A percentile compares a stretch with the other conserved stretches of the same genome.
Evolutionary conservation across 306 rosid genomes (phyloP).

Genomic region (Comarum palustre): DNA sequence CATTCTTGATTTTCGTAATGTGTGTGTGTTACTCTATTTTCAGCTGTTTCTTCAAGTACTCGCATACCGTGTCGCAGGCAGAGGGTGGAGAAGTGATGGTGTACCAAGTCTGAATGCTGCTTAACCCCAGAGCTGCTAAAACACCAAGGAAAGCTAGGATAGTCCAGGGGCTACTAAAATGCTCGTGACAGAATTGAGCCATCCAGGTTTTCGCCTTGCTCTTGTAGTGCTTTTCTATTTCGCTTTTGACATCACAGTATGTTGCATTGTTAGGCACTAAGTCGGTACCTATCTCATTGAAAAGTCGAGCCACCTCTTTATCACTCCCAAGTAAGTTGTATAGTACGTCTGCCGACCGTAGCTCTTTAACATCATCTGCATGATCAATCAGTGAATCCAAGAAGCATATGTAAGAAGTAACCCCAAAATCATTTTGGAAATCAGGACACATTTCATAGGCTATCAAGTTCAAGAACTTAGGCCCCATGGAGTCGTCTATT

Average conservation of each 20-base stretch:
- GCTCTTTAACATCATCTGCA: constrained; percentile 25
- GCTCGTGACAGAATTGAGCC: constrained; percentile 3
- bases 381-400: constrained; percentile 41
- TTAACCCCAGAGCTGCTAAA: not conserved
- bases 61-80: not conserved
- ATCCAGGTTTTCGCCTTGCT: constrained; percentile 25
- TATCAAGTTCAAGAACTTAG: constrained; percentile 27
- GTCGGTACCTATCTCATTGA: constrained; percentile 26
- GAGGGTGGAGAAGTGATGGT: not conserved
- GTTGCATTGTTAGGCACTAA: constrained; percentile 2
- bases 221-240: not conserved
- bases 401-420: constrained; percentile 12
- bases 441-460: constrained; percentile 46
- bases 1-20: not conserved
- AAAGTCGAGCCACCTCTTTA: constrained; percentile 28
- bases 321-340: constrained; percentile 35
- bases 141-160: constrained; percentile 19
- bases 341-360: constrained; percentile 19
- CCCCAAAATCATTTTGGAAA: constrained; percentile 14
- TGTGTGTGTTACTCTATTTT: not conserved
- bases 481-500: constrained; percentile 16
- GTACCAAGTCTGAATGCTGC: constrained; percentile 15
- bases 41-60: not conserved
- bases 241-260: rapidly evolving
- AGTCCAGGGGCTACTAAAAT: constrained; percentile 36